Evolutionary conservation across 23 red algal species (phyloP), one percentile per base, ranked within the genome.

Genomic region (Agarophyton chilense): DNA sequence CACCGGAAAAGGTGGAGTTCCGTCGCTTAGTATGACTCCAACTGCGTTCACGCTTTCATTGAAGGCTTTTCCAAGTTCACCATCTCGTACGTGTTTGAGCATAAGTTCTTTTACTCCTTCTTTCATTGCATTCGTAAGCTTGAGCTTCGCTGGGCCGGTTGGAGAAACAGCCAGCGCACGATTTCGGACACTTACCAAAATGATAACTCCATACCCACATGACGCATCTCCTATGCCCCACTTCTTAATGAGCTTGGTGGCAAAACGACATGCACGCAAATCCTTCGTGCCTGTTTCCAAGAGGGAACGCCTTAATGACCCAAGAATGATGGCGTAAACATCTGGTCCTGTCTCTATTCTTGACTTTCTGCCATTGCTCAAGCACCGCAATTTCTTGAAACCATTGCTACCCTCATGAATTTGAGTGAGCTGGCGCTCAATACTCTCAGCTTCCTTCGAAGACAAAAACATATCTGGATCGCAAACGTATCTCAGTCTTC

Each of bases 71-170:
- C 40, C 68, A 14, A 46, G 43, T 34, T 74, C 68, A 1, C 43
- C 43, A 47, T 74, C 40, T 2, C 68, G 38, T 29, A 74, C 68
- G 8, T 43, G 38, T 29, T 74, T 18, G 38, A 46, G 29, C 68
- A 74, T 74, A 46, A 74, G 68, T 4, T 74, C 40, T 31, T 74
- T 74, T 18, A 74, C 68, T 49, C 68, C 68, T 74, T 74, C 68
- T 49, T 74, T 74, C 68, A 74, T 49, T 1, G n/a, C 43, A 29
- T 74, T 49, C 21, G 68, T 74, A 12, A 74, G 19, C 43, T 74
- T 74, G 68, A 46, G 21, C 68, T 47, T 74, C 24, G 68, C 68
- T 4, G 38, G 24, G 40, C 7, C 19, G 7, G 68, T 74, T 25
- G 68, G 68, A 26, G 68, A 74, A 25, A 74, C 68, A 43, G 68